Evolutionary conservation across 495 filamentous ascomycete species (phyloP).

Genomic region (Melanomma pulvis-pyrius): DNA sequence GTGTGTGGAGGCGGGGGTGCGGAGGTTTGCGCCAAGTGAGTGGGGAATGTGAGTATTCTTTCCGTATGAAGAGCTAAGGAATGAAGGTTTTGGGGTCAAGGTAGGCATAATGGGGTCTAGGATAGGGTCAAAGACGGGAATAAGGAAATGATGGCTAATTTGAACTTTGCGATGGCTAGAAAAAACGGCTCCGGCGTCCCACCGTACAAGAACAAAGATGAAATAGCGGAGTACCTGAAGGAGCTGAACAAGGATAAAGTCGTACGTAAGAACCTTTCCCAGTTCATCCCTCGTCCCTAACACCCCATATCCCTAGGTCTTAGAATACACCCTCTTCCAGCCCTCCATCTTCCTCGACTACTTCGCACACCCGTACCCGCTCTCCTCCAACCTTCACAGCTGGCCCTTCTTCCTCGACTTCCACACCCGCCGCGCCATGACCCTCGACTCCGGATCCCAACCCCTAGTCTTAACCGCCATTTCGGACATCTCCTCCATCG

Average conservation of each 20-base stretch:
- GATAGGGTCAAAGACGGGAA: no score
- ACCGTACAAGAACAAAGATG: constrained; percentile 26
- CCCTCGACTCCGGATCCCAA: constrained; percentile 22
- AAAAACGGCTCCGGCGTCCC: constrained; percentile 17
- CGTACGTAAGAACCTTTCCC: constrained; percentile 5
- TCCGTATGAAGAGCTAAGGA: not conserved
- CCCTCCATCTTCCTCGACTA: constrained; percentile 34
- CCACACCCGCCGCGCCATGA: constrained; percentile 19
- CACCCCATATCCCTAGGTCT: not conserved
- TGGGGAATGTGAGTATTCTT: constrained; percentile 31
- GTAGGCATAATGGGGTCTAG: no score
- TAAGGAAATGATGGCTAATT: no score
- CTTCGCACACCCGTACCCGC: constrained; percentile 33
- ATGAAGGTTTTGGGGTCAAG: not conserved
- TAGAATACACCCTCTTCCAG: constrained; percentile 35
- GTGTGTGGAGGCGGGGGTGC: constrained; percentile 43
- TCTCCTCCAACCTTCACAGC: constrained; percentile 5
- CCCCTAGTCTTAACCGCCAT: constrained; percentile 29
- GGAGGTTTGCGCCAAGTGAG: constrained; percentile 47
- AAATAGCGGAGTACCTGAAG: constrained; percentile 17
- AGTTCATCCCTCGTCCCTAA: not conserved
- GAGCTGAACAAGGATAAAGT: constrained; percentile 19
- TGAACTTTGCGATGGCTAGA: not conserved
- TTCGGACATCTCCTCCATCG: constrained; percentile 15
- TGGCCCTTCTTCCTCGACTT: constrained; percentile 34